Conservation (phyloP, 768 basidiomycete species). For the Nidularia sp. region DNA sequence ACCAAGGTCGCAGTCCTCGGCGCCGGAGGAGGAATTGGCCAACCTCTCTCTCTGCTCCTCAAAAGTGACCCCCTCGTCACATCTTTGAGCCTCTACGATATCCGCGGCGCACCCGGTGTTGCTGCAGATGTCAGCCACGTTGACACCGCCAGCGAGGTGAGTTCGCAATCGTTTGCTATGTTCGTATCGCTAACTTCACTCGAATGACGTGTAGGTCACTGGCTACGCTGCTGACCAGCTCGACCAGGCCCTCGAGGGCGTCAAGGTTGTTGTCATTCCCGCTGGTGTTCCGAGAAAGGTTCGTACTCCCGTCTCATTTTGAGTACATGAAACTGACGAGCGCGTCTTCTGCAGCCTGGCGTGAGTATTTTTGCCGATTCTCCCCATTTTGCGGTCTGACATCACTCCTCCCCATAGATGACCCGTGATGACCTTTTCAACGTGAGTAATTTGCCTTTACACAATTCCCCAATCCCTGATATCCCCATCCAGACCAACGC, state of each 20-base stretch:
- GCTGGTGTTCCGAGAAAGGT: slow-evolving; percentile 99
- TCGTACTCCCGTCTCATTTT: slow-evolving; percentile 8
- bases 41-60: slow-evolving; percentile 90
- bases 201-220: slow-evolving; percentile 46
- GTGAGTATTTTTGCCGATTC: slow-evolving; percentile 44
- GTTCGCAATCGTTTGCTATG: slow-evolving; percentile 18
- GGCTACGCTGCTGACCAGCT: slow-evolving; percentile 86
- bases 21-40: slow-evolving; percentile 98
- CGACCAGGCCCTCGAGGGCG: slow-evolving; percentile 85
- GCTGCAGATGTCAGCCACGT: slow-evolving; percentile 97
- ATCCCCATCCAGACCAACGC: slow-evolving; percentile 74
- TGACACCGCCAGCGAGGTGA: slow-evolving; percentile 77
- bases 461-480: neutral
- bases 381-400: slow-evolving; percentile 12
- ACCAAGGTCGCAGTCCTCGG: slow-evolving; percentile 96
- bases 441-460: slow-evolving; percentile 38
- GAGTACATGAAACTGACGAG: slow-evolving; percentile 13
- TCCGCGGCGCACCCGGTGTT: slow-evolving; percentile 93
- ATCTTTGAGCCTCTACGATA: slow-evolving; percentile 87
- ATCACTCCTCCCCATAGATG: slow-evolving; percentile 53
- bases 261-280: slow-evolving; percentile 92
- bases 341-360: slow-evolving; percentile 56
- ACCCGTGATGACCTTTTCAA: slow-evolving; percentile 97
- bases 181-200: slow-evolving; percentile 2
- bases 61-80: slow-evolving; percentile 90